Conservation (phyloP, 148 eudicot species). For the Chenopodium formosanum region DNA sequence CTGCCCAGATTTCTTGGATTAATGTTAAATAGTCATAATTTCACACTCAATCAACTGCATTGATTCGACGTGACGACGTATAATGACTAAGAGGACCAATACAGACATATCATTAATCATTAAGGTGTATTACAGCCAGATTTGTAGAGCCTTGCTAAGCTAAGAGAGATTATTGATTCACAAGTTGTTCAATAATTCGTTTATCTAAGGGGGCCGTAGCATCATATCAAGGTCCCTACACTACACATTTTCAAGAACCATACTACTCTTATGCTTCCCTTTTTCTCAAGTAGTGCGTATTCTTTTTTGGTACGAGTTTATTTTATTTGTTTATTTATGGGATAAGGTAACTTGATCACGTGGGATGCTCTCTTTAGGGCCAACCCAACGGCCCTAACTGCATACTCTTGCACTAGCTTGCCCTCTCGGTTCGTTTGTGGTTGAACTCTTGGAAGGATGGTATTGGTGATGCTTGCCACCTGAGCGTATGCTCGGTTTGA, state of each 20-base stretch:
- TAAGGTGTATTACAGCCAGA: constrained; percentile 6
- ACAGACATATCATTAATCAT: constrained; percentile 6
- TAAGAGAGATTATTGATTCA: neutral
- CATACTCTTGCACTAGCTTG: neutral
- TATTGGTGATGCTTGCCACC: neutral
- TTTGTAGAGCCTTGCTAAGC: neutral
- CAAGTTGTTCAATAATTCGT: constrained; percentile 12
- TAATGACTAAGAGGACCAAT: constrained; percentile 7
- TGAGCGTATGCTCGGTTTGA: neutral
- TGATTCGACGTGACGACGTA: neutral
- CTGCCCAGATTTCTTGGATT: neutral
- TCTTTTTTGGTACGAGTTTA: neutral
- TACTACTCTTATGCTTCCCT: neutral
- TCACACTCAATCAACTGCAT: neutral
- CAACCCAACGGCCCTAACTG: neutral
- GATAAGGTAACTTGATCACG: neutral
- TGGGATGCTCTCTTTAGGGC: neutral
- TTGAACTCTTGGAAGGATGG: neutral
- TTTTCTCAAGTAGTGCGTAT: neutral
- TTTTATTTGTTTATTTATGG: neutral
- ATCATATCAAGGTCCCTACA: constrained; percentile 15
- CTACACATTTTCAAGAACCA: neutral
- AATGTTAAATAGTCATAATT: constrained; percentile 1
- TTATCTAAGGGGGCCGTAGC: neutral
- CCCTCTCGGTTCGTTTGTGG: neutral